Evolutionary conservation across 176 grass and related monocot genomes (phyloP), one percentile per base, ranked within the genome.

Genomic region (Oryza rufipogon): DNA sequence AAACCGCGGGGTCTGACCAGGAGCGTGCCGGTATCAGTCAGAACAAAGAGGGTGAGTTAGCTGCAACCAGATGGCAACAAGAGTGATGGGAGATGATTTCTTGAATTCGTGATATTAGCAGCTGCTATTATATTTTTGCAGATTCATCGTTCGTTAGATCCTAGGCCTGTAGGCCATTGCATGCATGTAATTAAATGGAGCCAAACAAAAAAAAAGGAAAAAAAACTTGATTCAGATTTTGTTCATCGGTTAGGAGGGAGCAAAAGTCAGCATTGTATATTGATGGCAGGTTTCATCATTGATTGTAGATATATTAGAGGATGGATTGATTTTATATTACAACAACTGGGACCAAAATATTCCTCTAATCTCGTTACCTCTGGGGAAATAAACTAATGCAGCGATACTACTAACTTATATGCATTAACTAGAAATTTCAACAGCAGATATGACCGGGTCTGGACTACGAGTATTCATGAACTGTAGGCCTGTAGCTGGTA

Each of bases 21-120:
- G 84, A 77, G 74, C 68, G 68, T 5, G 51, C 84, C 89, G 49
- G 46, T 28, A 30, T 90, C 88, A 0, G 88, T 90, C 22, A 90
- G 84, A 83, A 80, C 84, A 1, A 86, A 74, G 68, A 63, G 79
- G 75, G 36, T 79, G 38, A 30, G 26, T 46, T 74, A 86, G 47
- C 46, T 38, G 15, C 73, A 74, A 48, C 20, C 79, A 74, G 17
- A 68, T 78, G 67, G 47, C 73, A 46, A 49, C 5, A 49, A 5
- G 33, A 60, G 48, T 64, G 54, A 86, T 45, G 42, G 9, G 6
- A 58, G 54, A n/a, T 23, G 58, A 30, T 66, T 86, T 80, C 78
- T 60, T 72, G 9, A 60, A 60, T 45, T 72, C 13, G 9, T 26
- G 7, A 54, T 60, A 78, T 67, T 34, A 30, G 17, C 4, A 71